A percentile compares a stretch with the other conserved stretches of the same genome.
Conservation (phyloP, 345 rosid species). For the Sisymbrium irio region DNA sequence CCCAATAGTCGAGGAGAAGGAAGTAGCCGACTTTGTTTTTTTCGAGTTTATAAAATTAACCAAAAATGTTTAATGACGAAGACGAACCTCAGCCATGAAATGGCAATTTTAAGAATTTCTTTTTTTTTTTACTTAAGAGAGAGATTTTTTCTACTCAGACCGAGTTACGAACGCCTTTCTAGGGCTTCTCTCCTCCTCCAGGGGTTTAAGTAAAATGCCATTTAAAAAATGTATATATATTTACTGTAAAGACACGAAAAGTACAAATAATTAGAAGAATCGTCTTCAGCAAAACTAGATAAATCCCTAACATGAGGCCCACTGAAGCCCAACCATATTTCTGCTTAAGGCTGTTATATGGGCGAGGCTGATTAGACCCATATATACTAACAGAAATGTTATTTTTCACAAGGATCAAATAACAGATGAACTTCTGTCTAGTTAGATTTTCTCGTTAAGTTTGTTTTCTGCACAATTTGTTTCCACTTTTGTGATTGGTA, state of each 20-base stretch:
- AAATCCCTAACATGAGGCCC: not conserved
- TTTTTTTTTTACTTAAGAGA: not conserved
- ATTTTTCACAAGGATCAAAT: too few relatives aligned
- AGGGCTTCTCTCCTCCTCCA: conserved; percentile 16
- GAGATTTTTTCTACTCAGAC: not conserved
- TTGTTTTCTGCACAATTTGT: not conserved
- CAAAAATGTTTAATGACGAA: conserved; percentile 20
- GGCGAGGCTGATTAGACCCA: too few relatives aligned
- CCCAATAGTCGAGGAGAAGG: not conserved
- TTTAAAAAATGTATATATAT: not conserved
- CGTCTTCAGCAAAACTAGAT: not conserved
- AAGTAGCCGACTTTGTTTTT: conserved; percentile 10
- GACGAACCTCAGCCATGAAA: conserved; percentile 39
- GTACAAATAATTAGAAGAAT: too few relatives aligned
- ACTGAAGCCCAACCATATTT: not conserved
- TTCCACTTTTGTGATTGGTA: not conserved
- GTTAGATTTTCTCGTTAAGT: not conserved
- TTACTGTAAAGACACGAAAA: not conserved
- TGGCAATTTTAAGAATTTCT: not conserved
- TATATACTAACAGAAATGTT: too few relatives aligned
- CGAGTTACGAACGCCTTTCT: not conserved
- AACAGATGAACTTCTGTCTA: too few relatives aligned
- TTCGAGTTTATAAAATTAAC: not conserved
- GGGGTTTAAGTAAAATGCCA: conserved; percentile 14
- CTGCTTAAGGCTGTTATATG: too few relatives aligned